phyloP scores from a whole-genome alignment of 2,329 filamentous ascomycete genomes.

The Domatiomyces catenatus region DNA sequence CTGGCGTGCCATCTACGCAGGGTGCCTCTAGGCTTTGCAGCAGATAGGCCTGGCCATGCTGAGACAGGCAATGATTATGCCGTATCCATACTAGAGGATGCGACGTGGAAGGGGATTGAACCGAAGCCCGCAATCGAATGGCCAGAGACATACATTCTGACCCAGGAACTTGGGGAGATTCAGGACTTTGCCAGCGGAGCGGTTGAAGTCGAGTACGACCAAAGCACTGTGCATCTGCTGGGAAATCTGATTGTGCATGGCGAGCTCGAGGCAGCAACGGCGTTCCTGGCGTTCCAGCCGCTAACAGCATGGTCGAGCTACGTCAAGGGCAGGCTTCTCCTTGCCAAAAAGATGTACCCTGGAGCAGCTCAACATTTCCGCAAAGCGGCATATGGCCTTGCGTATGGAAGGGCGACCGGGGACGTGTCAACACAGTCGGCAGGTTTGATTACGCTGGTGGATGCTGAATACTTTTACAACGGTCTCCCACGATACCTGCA shows the following conservation, averaged over 20 bases:
- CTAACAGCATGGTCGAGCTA: slow-evolving; percentile 51
- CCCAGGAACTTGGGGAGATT: slow-evolving; percentile 29
- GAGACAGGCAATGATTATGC: slow-evolving; percentile 17
- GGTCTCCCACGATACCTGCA: slow-evolving; percentile 74
- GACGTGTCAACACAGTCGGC: slow-evolving; percentile 33
- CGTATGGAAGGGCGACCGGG: slow-evolving; percentile 30
- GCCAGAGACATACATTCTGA: slow-evolving; percentile 29
- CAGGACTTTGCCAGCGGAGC: slow-evolving; percentile 33
- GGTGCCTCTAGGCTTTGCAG: slow-evolving; percentile 18
- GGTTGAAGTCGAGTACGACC: slow-evolving; percentile 37
- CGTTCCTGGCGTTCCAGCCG: slow-evolving; percentile 52
- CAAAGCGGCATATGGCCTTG: slow-evolving; percentile 52
- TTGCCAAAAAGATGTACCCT: slow-evolving; percentile 58
- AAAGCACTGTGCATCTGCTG: slow-evolving; percentile 51
- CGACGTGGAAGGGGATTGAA: slow-evolving; percentile 30
- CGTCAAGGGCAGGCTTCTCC: slow-evolving; percentile 63
- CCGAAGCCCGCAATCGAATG: slow-evolving; percentile 26
- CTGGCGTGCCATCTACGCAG: slow-evolving; percentile 36
- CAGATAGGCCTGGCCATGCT: slow-evolving; percentile 17
- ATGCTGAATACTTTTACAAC: slow-evolving; percentile 51
- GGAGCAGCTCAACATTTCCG: slow-evolving; percentile 62
- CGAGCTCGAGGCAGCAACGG: slow-evolving; percentile 48
- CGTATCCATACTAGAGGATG: slow-evolving; percentile 28
- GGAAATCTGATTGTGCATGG: slow-evolving; percentile 53
- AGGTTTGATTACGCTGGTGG: slow-evolving; percentile 58